Evolutionary conservation across 108 stramenopile genomes (phyloP).

Genomic region (Cylindrotheca closterium): DNA sequence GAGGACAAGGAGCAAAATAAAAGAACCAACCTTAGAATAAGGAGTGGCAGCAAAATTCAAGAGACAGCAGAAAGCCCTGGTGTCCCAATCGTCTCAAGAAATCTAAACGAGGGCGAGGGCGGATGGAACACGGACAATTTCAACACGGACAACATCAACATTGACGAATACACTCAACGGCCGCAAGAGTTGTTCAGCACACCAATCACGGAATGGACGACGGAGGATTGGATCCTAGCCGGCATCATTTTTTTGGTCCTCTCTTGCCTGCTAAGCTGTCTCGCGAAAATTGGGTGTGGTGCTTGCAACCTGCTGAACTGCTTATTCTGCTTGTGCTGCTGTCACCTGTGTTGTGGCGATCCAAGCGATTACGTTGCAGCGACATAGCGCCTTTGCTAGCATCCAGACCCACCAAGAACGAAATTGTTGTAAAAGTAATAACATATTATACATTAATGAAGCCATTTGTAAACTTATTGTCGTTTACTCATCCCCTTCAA

Average conservation of each 20-base stretch:
- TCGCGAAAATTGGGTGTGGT: not conserved
- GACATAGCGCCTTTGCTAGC: not conserved
- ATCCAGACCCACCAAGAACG: too few species aligned
- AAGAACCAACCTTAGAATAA: too few species aligned
- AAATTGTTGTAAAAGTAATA: too few species aligned
- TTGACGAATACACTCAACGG: not conserved
- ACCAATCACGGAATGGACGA: not conserved
- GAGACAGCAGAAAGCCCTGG: too few species aligned
- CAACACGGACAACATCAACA: not conserved
- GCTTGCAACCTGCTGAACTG: not conserved
- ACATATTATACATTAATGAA: not conserved
- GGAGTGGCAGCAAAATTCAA: too few species aligned
- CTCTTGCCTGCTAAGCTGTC: not conserved
- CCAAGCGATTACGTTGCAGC: not conserved
- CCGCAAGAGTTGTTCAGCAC: not conserved
- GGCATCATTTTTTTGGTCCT: not conserved
- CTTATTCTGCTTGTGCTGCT: not conserved
- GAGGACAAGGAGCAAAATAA: too few species aligned
- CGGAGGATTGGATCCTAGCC: not conserved
- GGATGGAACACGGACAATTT: not conserved
- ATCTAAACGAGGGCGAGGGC: not conserved
- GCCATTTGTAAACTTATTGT: not conserved
- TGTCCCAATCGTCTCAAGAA: too few species aligned
- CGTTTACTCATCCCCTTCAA: constrained; percentile 60
- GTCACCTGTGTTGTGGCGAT: not conserved